Evolutionary conservation across 345 rosid genomes (phyloP).

Genomic region (Murraya paniculata): DNA sequence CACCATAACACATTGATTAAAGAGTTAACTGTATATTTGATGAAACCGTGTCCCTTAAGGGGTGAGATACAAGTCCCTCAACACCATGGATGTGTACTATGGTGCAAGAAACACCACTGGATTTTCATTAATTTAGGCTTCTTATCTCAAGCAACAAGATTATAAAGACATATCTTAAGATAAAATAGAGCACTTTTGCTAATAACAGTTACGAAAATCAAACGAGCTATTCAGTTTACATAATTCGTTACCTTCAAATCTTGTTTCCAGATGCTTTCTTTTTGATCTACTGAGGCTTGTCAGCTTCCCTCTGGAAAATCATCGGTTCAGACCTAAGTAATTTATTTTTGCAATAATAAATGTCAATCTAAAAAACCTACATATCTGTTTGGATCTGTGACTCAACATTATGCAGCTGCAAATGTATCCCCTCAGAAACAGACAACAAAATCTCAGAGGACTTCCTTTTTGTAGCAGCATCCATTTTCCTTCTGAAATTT

Average conservation of each 20-base stretch:
- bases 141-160: background rate
- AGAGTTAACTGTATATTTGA: background rate
- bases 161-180: background rate
- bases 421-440: conserved; percentile 60
- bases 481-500: conserved; percentile 66
- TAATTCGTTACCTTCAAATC: conserved; percentile 58
- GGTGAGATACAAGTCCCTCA: background rate
- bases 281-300: conserved; percentile 56
- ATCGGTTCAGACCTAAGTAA: conserved; percentile 21
- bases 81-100: background rate
- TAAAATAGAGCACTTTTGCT: background rate
- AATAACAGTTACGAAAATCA: conserved; percentile 1
- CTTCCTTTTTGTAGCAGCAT: conserved; percentile 58
- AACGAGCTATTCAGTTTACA: background rate
- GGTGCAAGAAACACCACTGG: background rate
- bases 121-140: conserved; percentile 2
- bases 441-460: conserved; percentile 73
- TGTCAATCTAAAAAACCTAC: conserved; percentile 41
- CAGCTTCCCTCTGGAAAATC: conserved; percentile 56
- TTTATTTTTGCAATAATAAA: conserved; percentile 15
- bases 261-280: conserved; percentile 71
- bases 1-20: background rate
- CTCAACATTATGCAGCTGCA: conserved; percentile 59
- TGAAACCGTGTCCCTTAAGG: background rate
- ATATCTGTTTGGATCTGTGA: conserved; percentile 67